Base-by-base conservation (phyloP, 805 yeast genomes). In the Torulaspora maleeae region DNA sequence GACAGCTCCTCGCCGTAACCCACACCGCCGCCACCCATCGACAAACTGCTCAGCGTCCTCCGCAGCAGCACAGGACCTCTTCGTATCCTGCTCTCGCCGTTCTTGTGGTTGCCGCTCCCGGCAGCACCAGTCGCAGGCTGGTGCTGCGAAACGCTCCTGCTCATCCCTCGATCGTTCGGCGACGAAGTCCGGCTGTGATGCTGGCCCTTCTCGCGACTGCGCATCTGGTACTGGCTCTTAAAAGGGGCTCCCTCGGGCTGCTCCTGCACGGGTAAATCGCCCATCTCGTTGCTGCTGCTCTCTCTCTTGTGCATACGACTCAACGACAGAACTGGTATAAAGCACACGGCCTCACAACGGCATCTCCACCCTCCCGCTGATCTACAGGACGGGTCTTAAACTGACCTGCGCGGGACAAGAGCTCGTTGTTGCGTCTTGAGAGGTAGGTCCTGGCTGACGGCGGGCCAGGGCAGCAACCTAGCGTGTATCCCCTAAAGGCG, bases 11-110 rank as follows among this genome's bases (percentile, higher is more conserved):
- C 15, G 24, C 19, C 27, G 4, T 43, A 33, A 24, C 28, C 36
- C 8, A 27, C 24, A 15, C 41, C 38, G 19, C 33, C 41, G 25
- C 49, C 40, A 9, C 49, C 38, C 48, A 57, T 53, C 3, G 64
- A 56, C 17, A 59, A 36, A 46, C 51, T 52, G 38, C 62, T 58
- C 15, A 59, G 36, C 8, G 64, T 58, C 29, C 53, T 58, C 45
- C 52, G 50, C 29, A 52, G 35, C 11, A 49, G 27, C 7, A 45
- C 37, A 3, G 54, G 50, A 9, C 50, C 52, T 37, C 48, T 52
- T 43, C 45, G 51, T 44, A 52, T 43, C 38, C 37, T 45, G 16
- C 35, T 16, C 5, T 39, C 43, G 10, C 34, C 19, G 4, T 11
- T 15, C 28, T 36, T 44, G 13, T 38, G 19, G n/a, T 20, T n/a